Percentiles rank a stretch among this genome's conserved stretches.
Evolutionary conservation across 208 protist species (phyloP).

Genomic region (Vickermania spadyakhi): DNA sequence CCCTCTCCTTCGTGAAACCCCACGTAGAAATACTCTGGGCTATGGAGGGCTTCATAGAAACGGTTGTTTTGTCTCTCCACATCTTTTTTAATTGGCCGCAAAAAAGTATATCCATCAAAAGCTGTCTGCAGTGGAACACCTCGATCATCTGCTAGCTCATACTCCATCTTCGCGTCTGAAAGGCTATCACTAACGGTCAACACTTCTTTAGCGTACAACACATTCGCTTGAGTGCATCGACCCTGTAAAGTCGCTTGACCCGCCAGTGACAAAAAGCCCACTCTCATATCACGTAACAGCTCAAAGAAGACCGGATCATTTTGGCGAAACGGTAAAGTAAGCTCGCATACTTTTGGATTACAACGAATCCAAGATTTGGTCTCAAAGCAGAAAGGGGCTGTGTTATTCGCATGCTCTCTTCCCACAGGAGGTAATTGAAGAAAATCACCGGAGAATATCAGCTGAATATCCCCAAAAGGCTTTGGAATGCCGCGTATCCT

Average conservation of each 20-base stretch:
- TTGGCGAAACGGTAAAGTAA: constrained; percentile 66
- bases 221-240: constrained; percentile 14
- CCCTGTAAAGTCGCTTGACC: constrained; percentile 30
- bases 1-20: constrained; percentile 42
- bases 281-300: constrained; percentile 71
- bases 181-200: background rate
- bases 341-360: constrained; percentile 50
- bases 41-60: constrained; percentile 45
- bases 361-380: constrained; percentile 41
- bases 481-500: constrained; percentile 31
- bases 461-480: constrained; percentile 89
- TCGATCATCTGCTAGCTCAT: background rate
- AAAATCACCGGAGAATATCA: constrained; percentile 90
- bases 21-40: constrained; percentile 28
- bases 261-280: constrained; percentile 25
- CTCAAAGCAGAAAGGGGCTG: constrained; percentile 59
- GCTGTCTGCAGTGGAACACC: background rate
- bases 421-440: constrained; percentile 82
- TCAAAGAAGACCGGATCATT: constrained; percentile 42
- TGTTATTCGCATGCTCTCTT: constrained; percentile 5
- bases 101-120: constrained; percentile 61
- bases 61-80: constrained; percentile 52
- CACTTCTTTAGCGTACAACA: constrained; percentile 1
- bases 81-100: constrained; percentile 43
- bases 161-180: background rate